Evolutionary conservation across 192 early-diverging fungal species (phyloP), one percentile per base, ranked within the genome.

Genomic region (Funneliformis geosporum): DNA sequence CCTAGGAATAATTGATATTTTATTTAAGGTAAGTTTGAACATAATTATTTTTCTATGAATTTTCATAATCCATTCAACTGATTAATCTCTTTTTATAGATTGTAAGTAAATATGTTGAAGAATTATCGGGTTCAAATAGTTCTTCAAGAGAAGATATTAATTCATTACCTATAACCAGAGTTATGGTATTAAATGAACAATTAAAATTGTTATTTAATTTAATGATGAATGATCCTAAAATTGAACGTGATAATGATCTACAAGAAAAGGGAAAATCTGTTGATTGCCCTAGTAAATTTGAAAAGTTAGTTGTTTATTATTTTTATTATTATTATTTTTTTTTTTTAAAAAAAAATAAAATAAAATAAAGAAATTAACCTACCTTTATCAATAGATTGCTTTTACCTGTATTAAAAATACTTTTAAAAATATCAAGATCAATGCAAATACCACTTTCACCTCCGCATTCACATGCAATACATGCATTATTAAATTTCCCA

Each of bases 381-480:
- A 18, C 27, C 16, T n/a, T 76, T n/a, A 8, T 44, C 61, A 27
- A 65, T 80, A 86, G 85, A 10, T 50, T 85, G 18, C 74, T 91
- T 55, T 72, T 79, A 18, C 83, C 87, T 33, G 86, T 87, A 11
- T 80, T 89, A 11, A 79, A 81, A 2, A 82, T 90, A 46, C 61
- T 90, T 28, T 80, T 70, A 23, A 44, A 80, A 12, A 44, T 88
- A 33, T 81, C 86, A 9, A 82, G 72, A 11, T 79, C 87, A 9
- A 66, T 46, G 2, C 84, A 83, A 27, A 79, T 86, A 39, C 90
- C 93, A 16, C 74, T 96, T n/a, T 73, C 86, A 27, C 87, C 95
- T 18, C 95, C 95, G 40, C 88, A 92, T 46, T 90, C 91, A 8
- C 93, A 95, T 83, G 91, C 91, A 0, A 89, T 96, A n/a, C 92